Base-by-base conservation (phyloP, 2,329 filamentous ascomycete genomes). In the Claviceps purpurea region DNA sequence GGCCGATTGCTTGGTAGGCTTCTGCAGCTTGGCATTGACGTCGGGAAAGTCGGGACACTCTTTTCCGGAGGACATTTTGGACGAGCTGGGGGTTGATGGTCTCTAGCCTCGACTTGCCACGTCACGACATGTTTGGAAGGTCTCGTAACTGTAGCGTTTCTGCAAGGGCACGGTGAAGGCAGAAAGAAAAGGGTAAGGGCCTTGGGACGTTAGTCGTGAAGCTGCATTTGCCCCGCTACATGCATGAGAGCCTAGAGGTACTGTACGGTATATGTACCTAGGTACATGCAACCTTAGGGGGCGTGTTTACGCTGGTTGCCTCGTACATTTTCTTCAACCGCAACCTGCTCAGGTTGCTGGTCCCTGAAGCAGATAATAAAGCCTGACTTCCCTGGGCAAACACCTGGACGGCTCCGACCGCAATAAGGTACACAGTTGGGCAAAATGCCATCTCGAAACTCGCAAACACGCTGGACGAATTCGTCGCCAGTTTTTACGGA, bases 1-100 rank as follows among this genome's bases (percentile, higher is more conserved):
- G 26, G 85, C 77, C 20, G 89, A 94, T 64, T 93, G 87, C 68
- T 90, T 93, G 56, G 83, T 77, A 0, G 87, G 82, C 48, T 87
- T 87, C 52, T 85, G 80, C 49, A 93, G 81, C 68, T 94, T 95
- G 50, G 82, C 78, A 52, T 84, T 79, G 54, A 87, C 75, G 61
- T 89, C 80, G 14, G 87, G 84, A 61, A 91, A 90, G 54, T 74
- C 70, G 61, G 69, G 61, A 50, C 74, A 64, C 57, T 73, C 71
- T 58, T 74, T 74, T 56, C 67, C 69, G 55, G 70, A 69, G 38
- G 74, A 72, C 74, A 77, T 79, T 18, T 20, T 51, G 50, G 8
- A 34, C n/a, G 26, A 30, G 30, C 30, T 34, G 30, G 26, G 26
- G 6, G 30, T 3, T 34, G 10, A 11, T 37, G 24, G 37, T 40